A percentile compares a stretch with the other conserved stretches of the same genome.
phyloP scores from a whole-genome alignment of 129 eudicot species.

The Flaveria ramosissima region DNA sequence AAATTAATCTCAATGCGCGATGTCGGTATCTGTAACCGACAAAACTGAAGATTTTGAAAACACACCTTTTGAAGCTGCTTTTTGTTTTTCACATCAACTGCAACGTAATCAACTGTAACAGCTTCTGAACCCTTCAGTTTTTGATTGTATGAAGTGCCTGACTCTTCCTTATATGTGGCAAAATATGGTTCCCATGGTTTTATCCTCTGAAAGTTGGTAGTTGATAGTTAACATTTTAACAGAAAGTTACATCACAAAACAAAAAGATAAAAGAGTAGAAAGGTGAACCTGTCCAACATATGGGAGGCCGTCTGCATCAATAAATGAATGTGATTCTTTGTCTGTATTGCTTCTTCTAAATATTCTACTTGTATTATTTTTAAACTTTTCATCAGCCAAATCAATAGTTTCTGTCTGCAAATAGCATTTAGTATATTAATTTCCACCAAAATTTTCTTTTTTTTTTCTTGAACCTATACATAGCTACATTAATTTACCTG shows the following conservation, averaged over 20 bases:
- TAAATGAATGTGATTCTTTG: slow-evolving; percentile 44
- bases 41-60: not conserved
- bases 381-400: slow-evolving; percentile 58
- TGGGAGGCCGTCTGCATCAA: slow-evolving; percentile 92
- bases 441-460: not conserved
- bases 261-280: not conserved
- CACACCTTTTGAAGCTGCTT: slow-evolving; percentile 67
- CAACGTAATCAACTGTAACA: slow-evolving; percentile 77
- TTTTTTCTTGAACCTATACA: not conserved
- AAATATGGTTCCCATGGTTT: slow-evolving; percentile 70
- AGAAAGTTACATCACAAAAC: not conserved
- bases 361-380: slow-evolving; percentile 36
- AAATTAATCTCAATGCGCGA: not conserved
- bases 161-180: slow-evolving; percentile 47
- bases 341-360: slow-evolving; percentile 64
- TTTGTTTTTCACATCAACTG: slow-evolving; percentile 73
- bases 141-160: slow-evolving; percentile 30
- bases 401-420: slow-evolving; percentile 91
- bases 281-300: slow-evolving; percentile 78
- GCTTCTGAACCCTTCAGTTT: slow-evolving; percentile 79
- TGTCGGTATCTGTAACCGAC: not conserved
- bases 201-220: slow-evolving; percentile 55
- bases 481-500: slow-evolving; percentile 51
- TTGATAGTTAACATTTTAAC: slow-evolving; percentile 15
- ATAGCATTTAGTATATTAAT: slow-evolving; percentile 1